These are phyloP conservation scores for Rhytidiadelphus loreus DNA, from an alignment of 225 moss, liverwort and hornwort species.

Conservation along the genomic window DNA sequence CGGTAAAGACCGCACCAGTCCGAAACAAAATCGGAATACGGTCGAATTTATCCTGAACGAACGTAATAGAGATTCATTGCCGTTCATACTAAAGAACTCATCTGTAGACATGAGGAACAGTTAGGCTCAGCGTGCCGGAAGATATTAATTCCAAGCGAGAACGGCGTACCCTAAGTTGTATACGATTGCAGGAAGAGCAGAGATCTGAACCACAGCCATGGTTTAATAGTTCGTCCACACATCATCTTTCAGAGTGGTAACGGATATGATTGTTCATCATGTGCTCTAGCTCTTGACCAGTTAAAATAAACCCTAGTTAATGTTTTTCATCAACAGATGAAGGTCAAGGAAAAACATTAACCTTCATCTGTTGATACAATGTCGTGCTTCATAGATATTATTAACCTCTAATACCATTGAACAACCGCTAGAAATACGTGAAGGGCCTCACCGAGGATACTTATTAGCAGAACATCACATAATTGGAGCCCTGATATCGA, in stretches of 20 bases:
- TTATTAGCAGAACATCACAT: fast-evolving
- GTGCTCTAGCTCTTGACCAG: background rate
- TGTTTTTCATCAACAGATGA: no score
- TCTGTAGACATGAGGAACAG: no score
- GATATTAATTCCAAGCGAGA: background rate
- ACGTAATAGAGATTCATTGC: background rate
- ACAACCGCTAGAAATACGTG: no score
- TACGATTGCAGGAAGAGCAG: background rate
- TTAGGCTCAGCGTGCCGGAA: no score
- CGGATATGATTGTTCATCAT: background rate
- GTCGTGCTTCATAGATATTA: no score
- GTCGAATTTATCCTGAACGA: background rate
- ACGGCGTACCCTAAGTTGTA: background rate
- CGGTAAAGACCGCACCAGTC: no score
- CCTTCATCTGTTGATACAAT: no score
- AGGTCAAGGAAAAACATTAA: no score
- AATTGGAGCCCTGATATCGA: fast-evolving
- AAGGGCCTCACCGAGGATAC: fast-evolving
- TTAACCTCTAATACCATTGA: background rate
- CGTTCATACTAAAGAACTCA: background rate
- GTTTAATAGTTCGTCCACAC: background rate
- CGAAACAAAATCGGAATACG: background rate
- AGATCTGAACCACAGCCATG: background rate
- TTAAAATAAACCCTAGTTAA: background rate
- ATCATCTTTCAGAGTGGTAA: background rate